Evolutionary conservation across 129 eudicot genomes (phyloP).

Genomic region (sunflower (Helianthus annuus)): DNA sequence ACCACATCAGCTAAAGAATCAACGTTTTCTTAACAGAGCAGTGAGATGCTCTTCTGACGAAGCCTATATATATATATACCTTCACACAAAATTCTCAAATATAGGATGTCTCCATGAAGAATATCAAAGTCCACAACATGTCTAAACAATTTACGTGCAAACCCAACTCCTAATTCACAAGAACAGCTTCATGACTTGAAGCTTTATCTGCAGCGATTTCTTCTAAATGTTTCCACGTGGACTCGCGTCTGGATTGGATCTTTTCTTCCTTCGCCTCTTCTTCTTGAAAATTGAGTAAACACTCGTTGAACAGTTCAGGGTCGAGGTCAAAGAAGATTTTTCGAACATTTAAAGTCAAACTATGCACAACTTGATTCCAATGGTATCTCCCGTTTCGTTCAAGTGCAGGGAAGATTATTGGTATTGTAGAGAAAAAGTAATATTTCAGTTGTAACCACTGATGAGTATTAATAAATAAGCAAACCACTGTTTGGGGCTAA

Average conservation of each 20-base stretch:
- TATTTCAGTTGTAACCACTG: too few species aligned
- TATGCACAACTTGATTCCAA: slow-evolving; percentile 94
- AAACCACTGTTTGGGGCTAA: too few species aligned
- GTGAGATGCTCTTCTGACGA: too few species aligned
- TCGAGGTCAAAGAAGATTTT: slow-evolving; percentile 81
- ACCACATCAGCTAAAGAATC: not conserved
- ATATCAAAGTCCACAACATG: slow-evolving; percentile 66
- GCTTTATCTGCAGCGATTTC: slow-evolving; percentile 54
- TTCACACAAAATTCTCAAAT: too few species aligned
- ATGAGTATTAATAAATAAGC: too few species aligned
- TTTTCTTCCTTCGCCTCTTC: slow-evolving; percentile 70
- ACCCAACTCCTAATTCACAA: slow-evolving; percentile 41
- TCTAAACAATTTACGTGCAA: slow-evolving; percentile 30
- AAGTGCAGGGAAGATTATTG: slow-evolving; percentile 85
- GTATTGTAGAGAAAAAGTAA: too few species aligned
- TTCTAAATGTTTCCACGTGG: slow-evolving; percentile 75
- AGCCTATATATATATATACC: too few species aligned
- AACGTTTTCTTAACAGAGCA: not conserved
- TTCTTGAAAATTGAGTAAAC: slow-evolving; percentile 71
- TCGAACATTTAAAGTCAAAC: slow-evolving; percentile 70
- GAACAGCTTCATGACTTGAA: slow-evolving; percentile 60
- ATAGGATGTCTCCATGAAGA: slow-evolving; percentile 65
- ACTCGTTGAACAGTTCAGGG: slow-evolving; percentile 71
- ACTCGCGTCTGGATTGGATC: slow-evolving; percentile 58
- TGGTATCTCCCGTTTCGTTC: slow-evolving; percentile 74